Percentiles rank a stretch among this genome's conserved stretches.
These are phyloP conservation scores for Ophiocordyceps sinensis DNA, from an alignment of 2,329 filamentous ascomycete species.

Conservation along the genomic window DNA sequence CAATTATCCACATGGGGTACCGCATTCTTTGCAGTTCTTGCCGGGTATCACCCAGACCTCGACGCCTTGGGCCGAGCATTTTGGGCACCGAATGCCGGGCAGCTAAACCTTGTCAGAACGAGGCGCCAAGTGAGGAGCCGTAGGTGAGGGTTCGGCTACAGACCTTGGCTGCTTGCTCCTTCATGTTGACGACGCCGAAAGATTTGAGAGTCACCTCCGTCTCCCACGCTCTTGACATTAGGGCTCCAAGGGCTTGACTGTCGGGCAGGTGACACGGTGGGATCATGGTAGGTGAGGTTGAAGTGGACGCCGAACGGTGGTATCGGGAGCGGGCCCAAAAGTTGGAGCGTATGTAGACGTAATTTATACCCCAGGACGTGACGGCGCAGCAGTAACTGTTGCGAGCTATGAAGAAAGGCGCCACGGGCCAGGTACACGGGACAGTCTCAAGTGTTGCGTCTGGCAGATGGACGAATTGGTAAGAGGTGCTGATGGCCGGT, in stretches of 20 bases:
- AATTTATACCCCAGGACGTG: too few relatives aligned
- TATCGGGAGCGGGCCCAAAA: too few relatives aligned
- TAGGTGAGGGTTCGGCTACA: neutral
- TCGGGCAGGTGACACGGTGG: neutral
- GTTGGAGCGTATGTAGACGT: too few relatives aligned
- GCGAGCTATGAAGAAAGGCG: neutral
- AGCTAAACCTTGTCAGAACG: conserved; percentile 14
- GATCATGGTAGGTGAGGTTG: neutral
- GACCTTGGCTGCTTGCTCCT: conserved; percentile 1
- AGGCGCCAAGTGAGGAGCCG: neutral
- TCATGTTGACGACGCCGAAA: neutral
- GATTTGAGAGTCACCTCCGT: neutral
- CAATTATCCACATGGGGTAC: conserved; percentile 24
- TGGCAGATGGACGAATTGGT: neutral
- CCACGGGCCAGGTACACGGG: neutral
- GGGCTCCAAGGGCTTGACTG: neutral
- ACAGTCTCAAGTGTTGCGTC: neutral
- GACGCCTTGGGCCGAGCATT: conserved; percentile 30
- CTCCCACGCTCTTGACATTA: neutral
- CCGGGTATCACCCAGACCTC: conserved; percentile 44
- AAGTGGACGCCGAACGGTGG: too few relatives aligned
- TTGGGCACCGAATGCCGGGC: conserved; percentile 37
- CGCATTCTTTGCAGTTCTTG: conserved; percentile 34
- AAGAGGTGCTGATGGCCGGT: neutral
- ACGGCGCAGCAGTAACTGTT: too few relatives aligned